phyloP scores from a whole-genome alignment of 164 flowering plant species.

The Buxus sempervirens region DNA sequence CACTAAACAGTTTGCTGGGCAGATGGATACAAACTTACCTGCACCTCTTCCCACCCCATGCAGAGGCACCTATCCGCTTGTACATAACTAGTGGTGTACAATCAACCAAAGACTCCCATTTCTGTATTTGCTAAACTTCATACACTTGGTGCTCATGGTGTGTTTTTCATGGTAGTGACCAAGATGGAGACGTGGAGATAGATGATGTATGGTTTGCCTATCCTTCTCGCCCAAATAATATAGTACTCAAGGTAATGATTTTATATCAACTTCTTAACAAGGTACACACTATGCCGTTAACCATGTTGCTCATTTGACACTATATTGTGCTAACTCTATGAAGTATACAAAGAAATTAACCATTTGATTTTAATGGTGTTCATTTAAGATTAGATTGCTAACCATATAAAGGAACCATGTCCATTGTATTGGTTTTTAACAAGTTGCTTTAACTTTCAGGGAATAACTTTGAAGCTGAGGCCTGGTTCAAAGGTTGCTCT shows the following conservation, averaged over 20 bases:
- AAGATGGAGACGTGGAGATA: slow-evolving; percentile 82
- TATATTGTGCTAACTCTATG: not conserved
- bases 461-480: slow-evolving; percentile 63
- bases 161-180: slow-evolving; percentile 41
- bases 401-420: too few species aligned
- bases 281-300: not conserved
- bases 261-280: not conserved
- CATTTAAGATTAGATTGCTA: too few species aligned
- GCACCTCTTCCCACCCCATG: too few species aligned
- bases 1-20: too few species aligned
- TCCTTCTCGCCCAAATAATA: slow-evolving; percentile 89
- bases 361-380: too few species aligned
- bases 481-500: slow-evolving; percentile 97
- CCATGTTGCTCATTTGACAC: not conserved
- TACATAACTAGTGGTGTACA: not conserved
- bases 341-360: not conserved
- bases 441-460: slow-evolving; percentile 36
- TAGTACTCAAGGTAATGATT: slow-evolving; percentile 78
- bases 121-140: not conserved
- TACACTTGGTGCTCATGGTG: not conserved
- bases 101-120: not conserved
- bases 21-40: too few species aligned
- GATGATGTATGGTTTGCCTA: slow-evolving; percentile 98
- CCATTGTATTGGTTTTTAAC: not conserved
- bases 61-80: not conserved